Percentiles rank a stretch among this genome's conserved stretches.
phyloP scores from a whole-genome alignment of 306 rosid genomes.

The Cucumis cinereus region DNA sequence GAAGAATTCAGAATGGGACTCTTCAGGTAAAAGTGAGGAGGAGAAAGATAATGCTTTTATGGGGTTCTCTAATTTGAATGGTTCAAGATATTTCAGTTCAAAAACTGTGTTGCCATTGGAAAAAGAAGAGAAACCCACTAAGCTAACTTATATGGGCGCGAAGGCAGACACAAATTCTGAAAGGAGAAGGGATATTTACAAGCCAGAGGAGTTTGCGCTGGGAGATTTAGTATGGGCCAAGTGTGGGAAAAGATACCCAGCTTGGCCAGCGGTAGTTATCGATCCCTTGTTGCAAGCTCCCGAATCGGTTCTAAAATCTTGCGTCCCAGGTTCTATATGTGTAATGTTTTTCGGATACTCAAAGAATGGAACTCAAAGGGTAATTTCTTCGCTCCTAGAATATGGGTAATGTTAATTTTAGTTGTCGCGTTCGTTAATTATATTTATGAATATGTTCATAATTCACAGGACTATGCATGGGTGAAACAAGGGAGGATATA shows the following conservation, averaged over 20 bases:
- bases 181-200: slow-evolving; percentile 49
- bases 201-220: slow-evolving; percentile 69
- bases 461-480: slow-evolving; percentile 89
- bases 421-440: slow-evolving; percentile 4
- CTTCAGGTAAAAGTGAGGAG: slow-evolving; percentile 17
- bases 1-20: slow-evolving; percentile 21
- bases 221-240: slow-evolving; percentile 97
- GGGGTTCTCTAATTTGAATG: slow-evolving; percentile 12
- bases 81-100: slow-evolving; percentile 12
- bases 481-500: slow-evolving; percentile 87
- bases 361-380: slow-evolving; percentile 79
- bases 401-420: neutral
- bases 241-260: slow-evolving; percentile 84
- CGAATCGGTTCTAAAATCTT: slow-evolving; percentile 50
- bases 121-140: slow-evolving; percentile 20
- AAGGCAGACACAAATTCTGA: slow-evolving; percentile 19
- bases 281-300: slow-evolving; percentile 88
- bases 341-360: slow-evolving; percentile 94
- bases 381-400: slow-evolving; percentile 10
- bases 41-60: slow-evolving; percentile 12
- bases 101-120: slow-evolving; percentile 18
- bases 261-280: slow-evolving; percentile 94
- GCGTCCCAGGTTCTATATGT: slow-evolving; percentile 61
- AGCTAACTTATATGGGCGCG: slow-evolving; percentile 27
- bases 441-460: slow-evolving; percentile 6